Base-by-base conservation (phyloP, 805 yeast genomes). In the Clavispora carvajalis region DNA sequence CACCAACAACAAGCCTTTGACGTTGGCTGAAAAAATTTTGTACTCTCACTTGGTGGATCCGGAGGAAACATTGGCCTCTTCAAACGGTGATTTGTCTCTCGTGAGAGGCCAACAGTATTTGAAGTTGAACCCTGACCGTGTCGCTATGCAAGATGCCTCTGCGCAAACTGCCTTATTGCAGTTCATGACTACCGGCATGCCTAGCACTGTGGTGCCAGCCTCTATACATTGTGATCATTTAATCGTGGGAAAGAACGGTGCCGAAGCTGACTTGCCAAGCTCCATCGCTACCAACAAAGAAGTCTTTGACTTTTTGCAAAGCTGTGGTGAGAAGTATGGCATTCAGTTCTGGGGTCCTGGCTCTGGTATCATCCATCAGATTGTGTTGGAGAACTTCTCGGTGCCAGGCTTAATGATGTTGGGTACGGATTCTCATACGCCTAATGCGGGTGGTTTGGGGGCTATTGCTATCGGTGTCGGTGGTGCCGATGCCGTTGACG, bases 331-430 rank as follows among this genome's bases (percentile, higher is more conserved):
- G 54, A 89, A 87, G 63, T 93, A 90, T 67, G 95, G 96, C 59
- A 90, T 93, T 54, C 96, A 90, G 64, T 93, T 93, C 74, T 93
- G 99, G 99, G 95, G 93, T 24, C 99, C 99, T 41, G 99, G 99
- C 49, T 90, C 98, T 15, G 99, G 99, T 60, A 93, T 93, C 59
- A 93, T 93, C 56, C 99, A 93, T 65, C 99, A 93, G 73, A 93
- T 93, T 54, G 96, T 93, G 35, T 73, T 93, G 53, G 99, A 93
- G 70, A 93, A 93, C 75, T 93, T 87, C 65, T 84, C 95, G 44
- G 93, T 88, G 54, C 99, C 99, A 44, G 99, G 99, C 58, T 76
- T 87, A 49, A 81, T 93, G 86, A 85, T 93, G 89, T 77, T 93
- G 45, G 99, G 99, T 53, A 93, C 99, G 30, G 99, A 93, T 67